Percentiles rank a stretch among this genome's conserved stretches.
These are phyloP conservation scores for Tuber aestivum DNA, from an alignment of 495 filamentous ascomycete species.

Conservation along the genomic window DNA sequence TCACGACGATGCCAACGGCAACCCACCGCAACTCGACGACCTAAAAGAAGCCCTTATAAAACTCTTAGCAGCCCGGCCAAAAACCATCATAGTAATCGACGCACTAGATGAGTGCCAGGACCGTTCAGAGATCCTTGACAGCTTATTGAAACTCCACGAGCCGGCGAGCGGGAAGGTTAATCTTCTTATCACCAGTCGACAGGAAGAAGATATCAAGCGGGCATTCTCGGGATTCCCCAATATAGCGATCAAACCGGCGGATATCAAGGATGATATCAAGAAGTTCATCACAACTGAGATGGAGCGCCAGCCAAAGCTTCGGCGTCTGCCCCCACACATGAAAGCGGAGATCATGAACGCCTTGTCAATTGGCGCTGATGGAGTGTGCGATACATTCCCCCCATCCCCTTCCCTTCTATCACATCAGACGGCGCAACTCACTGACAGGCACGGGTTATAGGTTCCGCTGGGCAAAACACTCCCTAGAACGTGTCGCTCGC, in stretches of 20 bases:
- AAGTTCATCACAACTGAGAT: slow-evolving; percentile 15
- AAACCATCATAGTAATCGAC: not conserved
- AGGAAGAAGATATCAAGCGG: slow-evolving; percentile 16
- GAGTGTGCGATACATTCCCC: not conserved
- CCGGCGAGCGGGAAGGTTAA: not conserved
- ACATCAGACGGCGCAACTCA: not conserved
- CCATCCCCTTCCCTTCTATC: not conserved
- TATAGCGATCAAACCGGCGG: slow-evolving; percentile 16
- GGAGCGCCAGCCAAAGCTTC: not conserved
- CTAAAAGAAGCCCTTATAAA: slow-evolving; percentile 15
- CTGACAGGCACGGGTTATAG: slow-evolving; percentile 23
- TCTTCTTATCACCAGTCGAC: slow-evolving; percentile 14
- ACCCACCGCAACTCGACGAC: slow-evolving; percentile 5
- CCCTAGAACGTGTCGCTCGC: slow-evolving; percentile 35
- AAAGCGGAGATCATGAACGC: not conserved
- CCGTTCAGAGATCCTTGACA: not conserved
- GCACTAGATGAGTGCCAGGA: not conserved
- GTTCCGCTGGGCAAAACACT: slow-evolving; percentile 48
- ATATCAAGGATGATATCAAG: slow-evolving; percentile 18
- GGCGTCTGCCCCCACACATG: not conserved
- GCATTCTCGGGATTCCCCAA: slow-evolving; percentile 5
- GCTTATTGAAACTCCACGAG: not conserved
- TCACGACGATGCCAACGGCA: slow-evolving; percentile 5
- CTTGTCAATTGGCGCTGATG: not conserved
- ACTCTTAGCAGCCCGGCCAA: slow-evolving; percentile 9